Evolutionary conservation across 257 asterid species (phyloP), one percentile per base, ranked within the genome.

Genomic region (Fraxinus americana): DNA sequence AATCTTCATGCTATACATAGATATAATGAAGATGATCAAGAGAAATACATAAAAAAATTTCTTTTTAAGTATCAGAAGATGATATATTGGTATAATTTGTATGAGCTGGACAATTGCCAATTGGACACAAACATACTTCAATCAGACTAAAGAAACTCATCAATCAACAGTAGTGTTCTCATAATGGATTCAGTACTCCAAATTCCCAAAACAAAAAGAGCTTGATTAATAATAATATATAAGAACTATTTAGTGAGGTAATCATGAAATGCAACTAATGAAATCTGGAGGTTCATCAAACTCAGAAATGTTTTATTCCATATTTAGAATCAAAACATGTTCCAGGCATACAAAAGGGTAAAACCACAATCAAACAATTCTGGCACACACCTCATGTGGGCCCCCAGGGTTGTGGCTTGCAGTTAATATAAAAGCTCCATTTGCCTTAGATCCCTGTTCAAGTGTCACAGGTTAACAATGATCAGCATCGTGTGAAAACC

Each of bases 321-420:
- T 45, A 43, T 21, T 38, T 63, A 52, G 57, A 14, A 74, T 11
- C 70, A 76, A 21, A 45, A 38, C 38, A 67, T 29, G 50, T 29
- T 27, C 36, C 72, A 83, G 52, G 57, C 76, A 41, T 59, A 67
- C 67, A 74, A 38, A 74, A 29, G 61, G 77, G 75, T 8, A 75
- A 41, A 38, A 36, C 79, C 69, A 66, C 77, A 80, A 71, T 8
- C 73, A 75, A 72, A 67, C 19, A 69, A 54, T 73, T 85, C 65
- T 29, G 68, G 34, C 25, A 73, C 73, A 79, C 66, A 95, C 99
- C 99, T 95, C 97, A 87, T 85, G 29, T 5, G 99, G 99, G 6
- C 99, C 99, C 59, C 98, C 99, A 70, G 99, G 99, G 85, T 95
- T 95, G 91, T 95, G 99, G 86, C 98, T 95, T 77, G 99, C 99